Conservation (phyloP, 805 yeast genomes). For the Scheffersomyces coipomensis region DNA sequence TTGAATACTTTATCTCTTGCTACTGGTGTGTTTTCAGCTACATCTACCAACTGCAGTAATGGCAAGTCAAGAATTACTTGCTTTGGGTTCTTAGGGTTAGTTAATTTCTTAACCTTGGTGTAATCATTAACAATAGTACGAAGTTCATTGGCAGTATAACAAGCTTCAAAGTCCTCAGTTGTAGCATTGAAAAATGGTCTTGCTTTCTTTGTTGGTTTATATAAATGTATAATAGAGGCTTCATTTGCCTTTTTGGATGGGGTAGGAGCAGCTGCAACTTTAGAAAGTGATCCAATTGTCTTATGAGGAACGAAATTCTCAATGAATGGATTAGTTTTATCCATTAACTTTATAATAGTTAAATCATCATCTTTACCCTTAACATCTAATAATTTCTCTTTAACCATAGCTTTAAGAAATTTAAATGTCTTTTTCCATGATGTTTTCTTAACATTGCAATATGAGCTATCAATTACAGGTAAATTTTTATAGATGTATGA, state of each 20-base stretch:
- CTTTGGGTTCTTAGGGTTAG: constrained; percentile 51
- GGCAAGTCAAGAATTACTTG: constrained; percentile 54
- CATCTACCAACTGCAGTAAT: constrained; percentile 22
- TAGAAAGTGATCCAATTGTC: constrained; percentile 14
- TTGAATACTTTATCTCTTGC: constrained; percentile 46
- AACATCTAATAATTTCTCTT: constrained; percentile 59
- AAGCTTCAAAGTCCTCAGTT: constrained; percentile 32
- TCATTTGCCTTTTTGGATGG: constrained; percentile 23
- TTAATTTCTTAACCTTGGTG: constrained; percentile 51
- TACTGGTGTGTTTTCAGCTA: constrained; percentile 1
- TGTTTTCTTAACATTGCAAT: constrained; percentile 69
- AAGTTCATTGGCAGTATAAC: constrained; percentile 56
- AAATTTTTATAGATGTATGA: constrained; percentile 66
- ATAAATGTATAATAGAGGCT: constrained; percentile 38
- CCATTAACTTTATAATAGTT: constrained; percentile 50
- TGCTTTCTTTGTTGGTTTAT: constrained; percentile 55
- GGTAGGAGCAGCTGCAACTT: constrained; percentile 13
- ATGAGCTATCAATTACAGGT: constrained; percentile 58
- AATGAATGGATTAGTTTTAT: constrained; percentile 45
- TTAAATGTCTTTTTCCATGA: constrained; percentile 89
- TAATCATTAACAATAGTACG: constrained; percentile 54
- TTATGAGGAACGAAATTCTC: constrained; percentile 67
- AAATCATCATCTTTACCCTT: constrained; percentile 89
- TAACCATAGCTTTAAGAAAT: constrained; percentile 84
- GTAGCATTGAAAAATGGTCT: constrained; percentile 46